These are phyloP conservation scores for Aspergillus baeticus DNA, from an alignment of 495 filamentous ascomycete genomes.

Conservation along the genomic window DNA sequence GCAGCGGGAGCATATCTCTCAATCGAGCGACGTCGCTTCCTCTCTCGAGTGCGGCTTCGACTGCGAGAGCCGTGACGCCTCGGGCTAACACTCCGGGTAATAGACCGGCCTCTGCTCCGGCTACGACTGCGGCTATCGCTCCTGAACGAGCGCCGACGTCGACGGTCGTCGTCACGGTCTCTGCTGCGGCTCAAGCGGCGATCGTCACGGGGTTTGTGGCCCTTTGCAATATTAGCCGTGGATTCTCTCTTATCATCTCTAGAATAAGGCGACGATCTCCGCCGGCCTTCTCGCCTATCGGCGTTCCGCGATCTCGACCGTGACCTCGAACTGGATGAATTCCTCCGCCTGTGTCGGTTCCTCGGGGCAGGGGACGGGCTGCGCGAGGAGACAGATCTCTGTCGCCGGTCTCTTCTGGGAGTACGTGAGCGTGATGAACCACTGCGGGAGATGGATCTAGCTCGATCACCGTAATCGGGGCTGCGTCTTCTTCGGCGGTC, in stretches of 20 bases:
- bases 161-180: constrained; percentile 31
- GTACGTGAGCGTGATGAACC: constrained; percentile 61
- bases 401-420: constrained; percentile 53
- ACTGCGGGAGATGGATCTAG: constrained; percentile 48
- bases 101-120: constrained; percentile 41
- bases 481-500: constrained; percentile 38
- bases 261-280: constrained; percentile 44
- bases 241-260: constrained; percentile 37
- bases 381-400: constrained; percentile 43
- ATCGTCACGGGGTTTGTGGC: constrained; percentile 33
- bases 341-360: constrained; percentile 30
- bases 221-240: constrained; percentile 53
- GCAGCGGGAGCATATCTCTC: constrained; percentile 51
- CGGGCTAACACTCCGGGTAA: constrained; percentile 33
- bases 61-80: constrained; percentile 29
- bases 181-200: constrained; percentile 42
- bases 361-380: constrained; percentile 41
- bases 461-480: constrained; percentile 51
- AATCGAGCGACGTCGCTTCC: constrained; percentile 51
- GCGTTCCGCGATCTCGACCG: constrained; percentile 44
- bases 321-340: constrained; percentile 37
- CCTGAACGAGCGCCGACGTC: constrained; percentile 39
- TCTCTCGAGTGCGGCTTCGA: constrained; percentile 35
- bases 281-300: constrained; percentile 24
- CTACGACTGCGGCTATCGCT: constrained; percentile 42